phyloP scores from a whole-genome alignment of 148 eudicot genomes.

The Tetragonia tetragonoides region DNA sequence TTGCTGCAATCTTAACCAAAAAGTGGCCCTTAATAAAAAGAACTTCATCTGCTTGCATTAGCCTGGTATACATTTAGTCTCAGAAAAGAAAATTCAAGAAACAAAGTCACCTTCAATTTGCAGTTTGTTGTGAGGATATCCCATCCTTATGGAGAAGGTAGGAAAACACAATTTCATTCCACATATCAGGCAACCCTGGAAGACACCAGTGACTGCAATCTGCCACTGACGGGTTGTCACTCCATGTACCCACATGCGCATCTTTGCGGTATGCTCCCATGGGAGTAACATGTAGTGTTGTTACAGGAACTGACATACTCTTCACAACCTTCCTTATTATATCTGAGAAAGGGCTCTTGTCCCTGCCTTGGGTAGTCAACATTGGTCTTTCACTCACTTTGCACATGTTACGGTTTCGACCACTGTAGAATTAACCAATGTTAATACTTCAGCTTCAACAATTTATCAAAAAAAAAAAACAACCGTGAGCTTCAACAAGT shows the following conservation, averaged over 20 bases:
- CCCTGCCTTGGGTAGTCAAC: slow-evolving; percentile 44
- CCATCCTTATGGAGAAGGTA: slow-evolving; percentile 46
- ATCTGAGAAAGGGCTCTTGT: slow-evolving; percentile 51
- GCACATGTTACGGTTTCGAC: slow-evolving; percentile 49
- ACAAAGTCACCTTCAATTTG: slow-evolving; percentile 27
- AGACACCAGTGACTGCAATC: slow-evolving; percentile 95
- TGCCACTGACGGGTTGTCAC: slow-evolving; percentile 65
- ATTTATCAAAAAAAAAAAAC: not conserved
- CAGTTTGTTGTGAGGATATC: slow-evolving; percentile 13
- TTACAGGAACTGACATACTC: slow-evolving; percentile 54
- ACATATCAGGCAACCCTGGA: slow-evolving; percentile 85
- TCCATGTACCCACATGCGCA: slow-evolving; percentile 81
- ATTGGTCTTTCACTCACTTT: slow-evolving; percentile 58
- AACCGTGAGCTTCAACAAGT: not conserved
- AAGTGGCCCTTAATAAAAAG: not conserved
- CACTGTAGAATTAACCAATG: slow-evolving; percentile 33
- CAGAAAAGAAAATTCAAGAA: not conserved
- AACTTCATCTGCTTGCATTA: not conserved
- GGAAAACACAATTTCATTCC: slow-evolving; percentile 80
- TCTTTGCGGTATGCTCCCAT: slow-evolving; percentile 84
- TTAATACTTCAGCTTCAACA: not conserved
- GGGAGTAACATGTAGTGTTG: slow-evolving; percentile 63
- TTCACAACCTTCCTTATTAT: slow-evolving; percentile 43
- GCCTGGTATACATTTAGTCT: not conserved
- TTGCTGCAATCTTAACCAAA: not conserved